A percentile compares a stretch with the other conserved stretches of the same genome.
Conservation (phyloP, 2,329 filamentous ascomycete genomes). For the Thelonectria blattea region DNA sequence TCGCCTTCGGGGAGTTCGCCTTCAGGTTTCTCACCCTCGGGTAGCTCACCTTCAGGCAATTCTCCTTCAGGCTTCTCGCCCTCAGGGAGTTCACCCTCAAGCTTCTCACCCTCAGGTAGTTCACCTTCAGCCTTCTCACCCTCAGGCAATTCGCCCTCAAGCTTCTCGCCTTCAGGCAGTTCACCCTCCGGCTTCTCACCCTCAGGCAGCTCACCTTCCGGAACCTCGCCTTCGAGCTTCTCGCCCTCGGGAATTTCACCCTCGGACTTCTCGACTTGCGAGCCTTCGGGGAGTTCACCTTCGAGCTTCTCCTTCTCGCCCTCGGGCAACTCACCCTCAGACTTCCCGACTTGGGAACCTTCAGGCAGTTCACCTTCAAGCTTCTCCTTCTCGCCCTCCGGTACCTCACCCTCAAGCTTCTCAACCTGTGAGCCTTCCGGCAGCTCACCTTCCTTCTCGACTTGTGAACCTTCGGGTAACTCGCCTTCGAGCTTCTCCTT, state of each 20-base stretch:
- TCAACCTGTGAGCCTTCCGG: conserved; percentile 25
- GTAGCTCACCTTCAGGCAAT: conserved; percentile 16
- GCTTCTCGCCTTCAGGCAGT: conserved; percentile 14
- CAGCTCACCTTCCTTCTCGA: conserved; percentile 39
- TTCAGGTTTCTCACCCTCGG: conserved; percentile 13
- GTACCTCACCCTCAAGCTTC: background rate
- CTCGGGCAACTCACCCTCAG: conserved; percentile 44
- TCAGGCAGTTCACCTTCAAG: conserved; percentile 39
- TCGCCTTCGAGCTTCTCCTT: background rate
- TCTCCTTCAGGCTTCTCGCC: conserved; percentile 48
- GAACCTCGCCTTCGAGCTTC: background rate
- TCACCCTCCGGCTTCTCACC: conserved; percentile 34
- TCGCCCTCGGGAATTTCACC: background rate
- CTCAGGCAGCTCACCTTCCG: background rate
- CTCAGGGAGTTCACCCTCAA: conserved; percentile 45
- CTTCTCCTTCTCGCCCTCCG: background rate
- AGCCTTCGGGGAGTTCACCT: background rate
- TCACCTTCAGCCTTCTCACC: conserved; percentile 21
- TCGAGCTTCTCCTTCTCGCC: conserved; percentile 37
- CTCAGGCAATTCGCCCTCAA: conserved; percentile 30
- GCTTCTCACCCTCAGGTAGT: background rate
- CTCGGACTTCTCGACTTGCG: background rate
- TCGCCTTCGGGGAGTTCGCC: background rate
- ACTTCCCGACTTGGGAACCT: conserved; percentile 29
- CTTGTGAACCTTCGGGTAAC: background rate